Evolutionary conservation across 202 grass and related monocot species (phyloP).

Genomic region (Schoenoplectus tabernaemontani): DNA sequence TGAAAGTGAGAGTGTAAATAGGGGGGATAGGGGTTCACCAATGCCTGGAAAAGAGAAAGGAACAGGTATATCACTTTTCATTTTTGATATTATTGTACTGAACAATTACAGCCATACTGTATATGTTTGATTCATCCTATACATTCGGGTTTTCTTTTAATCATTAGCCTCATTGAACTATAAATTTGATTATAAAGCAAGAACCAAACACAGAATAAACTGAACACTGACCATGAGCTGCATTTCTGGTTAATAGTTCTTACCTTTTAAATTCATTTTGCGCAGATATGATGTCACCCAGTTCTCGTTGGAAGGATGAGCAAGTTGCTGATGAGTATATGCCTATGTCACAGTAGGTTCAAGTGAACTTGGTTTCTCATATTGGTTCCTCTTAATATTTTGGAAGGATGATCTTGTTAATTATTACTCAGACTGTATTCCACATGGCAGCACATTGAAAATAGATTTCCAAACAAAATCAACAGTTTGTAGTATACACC

Average conservation of each 20-base stretch:
- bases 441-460: background rate
- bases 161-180: conserved; percentile 11
- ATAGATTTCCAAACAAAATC: background rate
- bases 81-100: conserved; percentile 41
- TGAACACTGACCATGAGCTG: background rate
- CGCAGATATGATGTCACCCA: conserved; percentile 43
- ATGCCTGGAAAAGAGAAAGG: conserved; percentile 14
- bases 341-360: conserved; percentile 53
- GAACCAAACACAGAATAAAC: background rate
- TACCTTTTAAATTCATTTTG: conserved; percentile 12
- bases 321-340: conserved; percentile 30
- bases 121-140: conserved; percentile 11
- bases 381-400: background rate
- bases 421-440: background rate
- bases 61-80: conserved; percentile 33
- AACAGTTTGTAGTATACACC: background rate
- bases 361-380: background rate
- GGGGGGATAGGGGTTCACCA: conserved; percentile 20
- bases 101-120: conserved; percentile 15
- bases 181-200: background rate
- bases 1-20: conserved; percentile 24
- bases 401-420: no score
- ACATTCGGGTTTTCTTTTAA: conserved; percentile 12
- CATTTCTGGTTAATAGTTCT: background rate
- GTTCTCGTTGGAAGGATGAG: conserved; percentile 24